Evolutionary conservation across 306 rosid genomes (phyloP).

Genomic region (Prunus padus): DNA sequence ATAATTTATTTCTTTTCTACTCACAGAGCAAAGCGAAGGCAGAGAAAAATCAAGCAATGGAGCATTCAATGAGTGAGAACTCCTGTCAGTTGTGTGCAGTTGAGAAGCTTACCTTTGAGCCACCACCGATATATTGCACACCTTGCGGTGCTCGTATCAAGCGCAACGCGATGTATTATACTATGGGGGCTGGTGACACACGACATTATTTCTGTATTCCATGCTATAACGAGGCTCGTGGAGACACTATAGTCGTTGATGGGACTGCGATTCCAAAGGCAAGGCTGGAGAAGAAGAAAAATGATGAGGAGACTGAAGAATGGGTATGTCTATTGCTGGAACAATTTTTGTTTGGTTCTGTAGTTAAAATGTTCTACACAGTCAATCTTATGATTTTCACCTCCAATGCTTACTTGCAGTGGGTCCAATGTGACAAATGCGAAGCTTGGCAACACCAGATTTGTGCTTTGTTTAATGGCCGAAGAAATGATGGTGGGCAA

Average conservation of each 20-base stretch:
- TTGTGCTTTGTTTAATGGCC: constrained; percentile 93
- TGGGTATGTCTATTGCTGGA: constrained; percentile 51
- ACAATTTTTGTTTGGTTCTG: not conserved
- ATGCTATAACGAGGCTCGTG: constrained; percentile 91
- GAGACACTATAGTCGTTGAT: constrained; percentile 78
- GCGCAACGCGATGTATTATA: constrained; percentile 87
- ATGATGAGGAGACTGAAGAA: constrained; percentile 98
- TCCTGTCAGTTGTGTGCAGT: constrained; percentile 98
- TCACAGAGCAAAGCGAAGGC: constrained; percentile 92
- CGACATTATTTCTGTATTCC: constrained; percentile 92
- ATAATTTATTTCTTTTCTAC: constrained; percentile 18
- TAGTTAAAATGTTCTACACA: constrained; percentile 13
- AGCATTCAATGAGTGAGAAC: constrained; percentile 94
- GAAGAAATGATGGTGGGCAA: constrained; percentile 95
- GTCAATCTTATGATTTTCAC: constrained; percentile 30
- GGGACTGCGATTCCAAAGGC: constrained; percentile 78
- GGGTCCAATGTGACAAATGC: constrained; percentile 99
- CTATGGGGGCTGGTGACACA: constrained; percentile 89
- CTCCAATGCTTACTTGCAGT: constrained; percentile 47
- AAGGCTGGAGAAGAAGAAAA: constrained; percentile 89
- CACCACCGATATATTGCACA: constrained; percentile 90
- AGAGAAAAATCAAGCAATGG: constrained; percentile 98
- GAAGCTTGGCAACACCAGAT: constrained; percentile 99
- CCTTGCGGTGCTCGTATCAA: constrained; percentile 94
- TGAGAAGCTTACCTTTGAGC: constrained; percentile 96